Base-by-base conservation (phyloP, 192 early-diverging fungal species). In the Coemansia furcata region DNA sequence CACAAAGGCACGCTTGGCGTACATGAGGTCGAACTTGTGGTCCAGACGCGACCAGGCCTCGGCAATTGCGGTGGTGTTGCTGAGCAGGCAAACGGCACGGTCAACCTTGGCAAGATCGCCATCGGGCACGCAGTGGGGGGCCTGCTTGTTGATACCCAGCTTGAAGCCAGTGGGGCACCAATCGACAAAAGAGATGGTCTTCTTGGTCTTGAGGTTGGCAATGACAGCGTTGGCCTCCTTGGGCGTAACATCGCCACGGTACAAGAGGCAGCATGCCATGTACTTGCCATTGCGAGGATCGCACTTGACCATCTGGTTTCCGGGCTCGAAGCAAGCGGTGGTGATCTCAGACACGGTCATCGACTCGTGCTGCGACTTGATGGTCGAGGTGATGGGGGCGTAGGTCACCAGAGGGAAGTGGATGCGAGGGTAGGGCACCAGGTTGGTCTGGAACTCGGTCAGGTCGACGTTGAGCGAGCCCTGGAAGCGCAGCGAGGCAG, bases 131-230 rank as follows among this genome's bases (percentile, higher is more conserved):
- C 91, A 89, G 62, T 92, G 87, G 44, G 95, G 95, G 36, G 95
- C 84, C 82, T 94, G 90, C 87, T 88, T 89, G 87, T 97, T 98
- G 86, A 98, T 98, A 74, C 96, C 96, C 50, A 98, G 91, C 90
- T 98, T 98, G 91, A 98, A 98, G 82, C 96, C 96, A 59, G 96
- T 98, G 37, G 96, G 95, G 85, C 96, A 98, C 96, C 96, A 98
- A 81, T 98, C 96, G 71, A 98, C 96, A 85, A 97, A 98, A 80
- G 95, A 92, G 65, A 98, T 91, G 55, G 96, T 97, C 72, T 92
- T 90, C 87, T 92, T 94, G 86, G 95, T 94, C 87, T 95, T 94
- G 87, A 98, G 91, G 72, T 86, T 83, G 32, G 92, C 87, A 70
- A 97, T 94, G 71, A 96, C 89, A 38, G 84, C 84, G 85, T 93